A percentile compares a stretch with the other conserved stretches of the same genome.
phyloP scores from a whole-genome alignment of 768 basidiomycete species.

The Lepiota venenata region DNA sequence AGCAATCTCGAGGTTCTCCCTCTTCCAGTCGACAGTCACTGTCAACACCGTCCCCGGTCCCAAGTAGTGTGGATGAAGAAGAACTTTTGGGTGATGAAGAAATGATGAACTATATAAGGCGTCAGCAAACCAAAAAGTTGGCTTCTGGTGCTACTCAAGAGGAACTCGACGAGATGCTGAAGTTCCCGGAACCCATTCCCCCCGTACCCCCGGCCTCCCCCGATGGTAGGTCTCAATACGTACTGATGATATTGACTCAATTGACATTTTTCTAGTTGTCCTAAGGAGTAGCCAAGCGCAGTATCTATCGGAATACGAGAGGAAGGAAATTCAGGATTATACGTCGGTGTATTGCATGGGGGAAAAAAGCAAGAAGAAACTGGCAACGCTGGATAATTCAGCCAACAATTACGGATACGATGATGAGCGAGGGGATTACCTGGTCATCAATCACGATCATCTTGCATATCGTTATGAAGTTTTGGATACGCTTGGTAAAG shows the following conservation, averaged over 20 bases:
- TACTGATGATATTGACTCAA: neutral
- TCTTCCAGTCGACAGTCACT: conserved; percentile 72
- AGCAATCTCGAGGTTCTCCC: conserved; percentile 55
- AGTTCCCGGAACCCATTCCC: conserved; percentile 87
- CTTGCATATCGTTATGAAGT: conserved; percentile 97
- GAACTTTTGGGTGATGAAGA: conserved; percentile 91
- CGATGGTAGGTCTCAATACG: conserved; percentile 48
- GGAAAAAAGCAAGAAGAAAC: conserved; percentile 78
- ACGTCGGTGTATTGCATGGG: conserved; percentile 82
- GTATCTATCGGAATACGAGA: conserved; percentile 82
- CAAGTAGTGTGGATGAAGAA: conserved; percentile 78
- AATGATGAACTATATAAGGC: conserved; percentile 91
- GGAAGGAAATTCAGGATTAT: conserved; percentile 88
- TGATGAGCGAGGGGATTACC: conserved; percentile 97
- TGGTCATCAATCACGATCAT: conserved; percentile 87
- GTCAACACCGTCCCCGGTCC: conserved; percentile 83
- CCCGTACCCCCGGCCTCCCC: conserved; percentile 68
- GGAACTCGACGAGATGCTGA: conserved; percentile 83
- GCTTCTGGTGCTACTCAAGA: conserved; percentile 81
- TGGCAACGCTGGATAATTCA: conserved; percentile 64
- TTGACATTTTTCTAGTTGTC: conserved; percentile 41
- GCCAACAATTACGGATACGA: conserved; percentile 94
- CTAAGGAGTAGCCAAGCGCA: conserved; percentile 65
- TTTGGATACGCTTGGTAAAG: conserved; percentile 90
- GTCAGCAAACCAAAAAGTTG: conserved; percentile 86